phyloP scores from a whole-genome alignment of 148 eudicot species.

The Vaccinium myrtillus region DNA sequence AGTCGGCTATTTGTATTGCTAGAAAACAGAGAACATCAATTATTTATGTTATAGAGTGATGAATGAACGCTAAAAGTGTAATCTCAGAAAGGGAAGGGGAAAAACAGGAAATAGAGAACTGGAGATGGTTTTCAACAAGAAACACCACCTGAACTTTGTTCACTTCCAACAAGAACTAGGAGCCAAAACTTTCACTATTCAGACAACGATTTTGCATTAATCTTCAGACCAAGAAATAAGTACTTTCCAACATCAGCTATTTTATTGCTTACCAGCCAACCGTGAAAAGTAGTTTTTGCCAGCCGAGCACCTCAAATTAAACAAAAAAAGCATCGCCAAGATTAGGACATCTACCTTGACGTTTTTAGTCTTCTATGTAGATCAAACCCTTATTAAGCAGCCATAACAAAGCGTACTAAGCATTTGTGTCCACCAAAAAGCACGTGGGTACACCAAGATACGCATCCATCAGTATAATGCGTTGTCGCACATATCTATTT shows the following conservation, averaged over 20 bases:
- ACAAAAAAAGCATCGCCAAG: neutral
- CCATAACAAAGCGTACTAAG: neutral
- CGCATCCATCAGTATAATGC: neutral
- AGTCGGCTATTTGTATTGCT: neutral
- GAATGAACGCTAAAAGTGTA: neutral
- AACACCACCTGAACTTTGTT: neutral
- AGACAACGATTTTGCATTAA: neutral
- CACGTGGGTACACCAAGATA: neutral
- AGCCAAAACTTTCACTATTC: neutral
- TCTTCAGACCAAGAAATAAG: neutral
- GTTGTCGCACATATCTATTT: neutral
- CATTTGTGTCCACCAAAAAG: neutral
- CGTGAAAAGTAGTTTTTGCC: neutral
- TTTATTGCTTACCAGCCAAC: neutral
- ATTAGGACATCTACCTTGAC: neutral
- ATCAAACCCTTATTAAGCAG: neutral
- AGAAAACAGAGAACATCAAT: neutral
- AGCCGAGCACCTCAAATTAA: neutral
- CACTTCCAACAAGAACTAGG: slow-evolving; percentile 1
- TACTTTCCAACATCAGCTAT: neutral
- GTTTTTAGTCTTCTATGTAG: neutral
- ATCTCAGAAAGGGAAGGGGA: neutral
- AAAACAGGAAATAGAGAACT: neutral
- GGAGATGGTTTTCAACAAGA: neutral
- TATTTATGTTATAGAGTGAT: neutral